Percentiles rank a stretch among this genome's conserved stretches.
Conservation (phyloP, 441 rosid species). For the Bruguiera hainesii region DNA sequence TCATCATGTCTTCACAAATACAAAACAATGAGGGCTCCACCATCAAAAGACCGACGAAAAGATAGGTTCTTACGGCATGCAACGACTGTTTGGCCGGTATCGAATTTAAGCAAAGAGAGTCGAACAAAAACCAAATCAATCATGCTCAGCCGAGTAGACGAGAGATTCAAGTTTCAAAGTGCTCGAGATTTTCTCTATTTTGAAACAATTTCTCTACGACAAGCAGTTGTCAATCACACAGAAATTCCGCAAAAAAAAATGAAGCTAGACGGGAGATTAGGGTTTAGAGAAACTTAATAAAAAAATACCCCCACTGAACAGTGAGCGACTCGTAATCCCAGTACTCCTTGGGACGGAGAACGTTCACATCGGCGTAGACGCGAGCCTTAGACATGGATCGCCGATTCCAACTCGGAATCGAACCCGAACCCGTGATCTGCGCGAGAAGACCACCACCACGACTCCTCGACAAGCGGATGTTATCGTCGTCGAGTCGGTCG, state of each 20-base stretch:
- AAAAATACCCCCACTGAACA: constrained; percentile 84
- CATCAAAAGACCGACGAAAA: too few species aligned
- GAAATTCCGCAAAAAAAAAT: not conserved
- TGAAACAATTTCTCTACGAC: too few species aligned
- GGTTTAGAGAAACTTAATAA: not conserved
- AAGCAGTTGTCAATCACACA: not conserved
- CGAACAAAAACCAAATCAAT: too few species aligned
- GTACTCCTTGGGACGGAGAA: constrained; percentile 77
- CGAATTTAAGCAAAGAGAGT: too few species aligned
- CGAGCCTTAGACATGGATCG: constrained; percentile 62
- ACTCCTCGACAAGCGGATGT: not conserved
- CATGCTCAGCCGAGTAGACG: too few species aligned
- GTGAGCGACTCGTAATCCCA: constrained; percentile 94
- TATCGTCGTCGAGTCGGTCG: constrained; percentile 12
- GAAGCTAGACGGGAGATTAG: not conserved
- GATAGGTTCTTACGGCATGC: too few species aligned
- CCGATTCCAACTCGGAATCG: constrained; percentile 5
- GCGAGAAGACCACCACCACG: not conserved
- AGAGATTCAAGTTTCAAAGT: not conserved
- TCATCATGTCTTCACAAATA: too few species aligned
- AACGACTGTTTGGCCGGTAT: too few species aligned
- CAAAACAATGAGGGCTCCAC: too few species aligned
- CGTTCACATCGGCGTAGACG: constrained; percentile 75
- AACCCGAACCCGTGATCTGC: constrained; percentile 38
- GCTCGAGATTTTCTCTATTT: not conserved